Percentiles rank a stretch among this genome's conserved stretches.
These are phyloP conservation scores for Microsporum audouinii DNA, from an alignment of 2,329 filamentous ascomycete genomes.

Conservation along the genomic window DNA sequence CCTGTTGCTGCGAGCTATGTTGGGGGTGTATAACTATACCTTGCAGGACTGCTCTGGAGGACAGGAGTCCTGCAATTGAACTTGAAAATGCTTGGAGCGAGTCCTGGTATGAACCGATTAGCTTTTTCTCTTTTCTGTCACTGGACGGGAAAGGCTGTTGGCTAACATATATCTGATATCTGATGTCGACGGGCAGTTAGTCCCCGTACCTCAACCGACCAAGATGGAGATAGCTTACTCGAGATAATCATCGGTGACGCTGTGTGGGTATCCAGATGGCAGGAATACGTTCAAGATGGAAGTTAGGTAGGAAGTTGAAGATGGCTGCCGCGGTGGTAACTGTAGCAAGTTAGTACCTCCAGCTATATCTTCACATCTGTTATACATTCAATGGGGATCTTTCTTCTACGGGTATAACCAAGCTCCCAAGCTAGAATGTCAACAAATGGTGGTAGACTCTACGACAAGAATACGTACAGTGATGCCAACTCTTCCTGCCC, in stretches of 20 bases:
- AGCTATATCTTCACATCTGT: not conserved
- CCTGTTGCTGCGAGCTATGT: slow-evolving; percentile 2
- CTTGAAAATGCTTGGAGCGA: slow-evolving; percentile 34
- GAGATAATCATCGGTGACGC: slow-evolving; percentile 73
- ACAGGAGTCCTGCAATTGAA: slow-evolving; percentile 47
- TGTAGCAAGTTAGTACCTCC: not conserved
- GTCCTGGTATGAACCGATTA: slow-evolving; percentile 21
- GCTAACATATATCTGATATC: slow-evolving; percentile 54
- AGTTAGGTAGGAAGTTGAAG: slow-evolving; percentile 21
- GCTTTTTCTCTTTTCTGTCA: not conserved
- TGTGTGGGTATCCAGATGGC: slow-evolving; percentile 77
- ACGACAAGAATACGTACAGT: not conserved
- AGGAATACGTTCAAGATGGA: slow-evolving; percentile 61
- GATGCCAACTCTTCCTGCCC: not conserved
- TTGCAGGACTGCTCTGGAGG: slow-evolving; percentile 72
- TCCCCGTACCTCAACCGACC: not conserved
- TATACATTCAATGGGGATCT: not conserved
- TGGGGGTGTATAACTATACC: slow-evolving; percentile 29
- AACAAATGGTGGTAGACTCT: too few species aligned
- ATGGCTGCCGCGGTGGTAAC: slow-evolving; percentile 16
- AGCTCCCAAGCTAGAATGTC: not conserved
- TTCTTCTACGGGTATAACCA: not conserved
- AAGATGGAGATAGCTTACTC: slow-evolving; percentile 37
- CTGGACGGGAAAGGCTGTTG: not conserved
- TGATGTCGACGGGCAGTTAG: not conserved